Conservation (phyloP, 1,139 yeast species). For the Saccharomyces hybrid region DNA sequence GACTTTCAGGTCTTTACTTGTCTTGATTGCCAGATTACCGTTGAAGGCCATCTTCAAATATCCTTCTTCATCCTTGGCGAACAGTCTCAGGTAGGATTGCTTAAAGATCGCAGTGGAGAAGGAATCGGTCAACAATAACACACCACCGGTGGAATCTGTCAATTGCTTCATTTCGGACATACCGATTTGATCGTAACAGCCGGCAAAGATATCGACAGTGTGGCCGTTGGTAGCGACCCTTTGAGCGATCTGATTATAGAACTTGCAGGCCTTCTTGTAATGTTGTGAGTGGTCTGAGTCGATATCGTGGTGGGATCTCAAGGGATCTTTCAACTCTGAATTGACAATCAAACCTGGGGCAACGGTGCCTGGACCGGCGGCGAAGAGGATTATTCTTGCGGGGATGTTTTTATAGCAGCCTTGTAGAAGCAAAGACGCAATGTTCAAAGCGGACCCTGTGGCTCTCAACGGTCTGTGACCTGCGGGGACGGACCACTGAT, state of each 20-base stretch:
- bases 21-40: constrained; percentile 77
- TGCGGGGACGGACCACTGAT: constrained; percentile 88
- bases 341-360: constrained; percentile 95
- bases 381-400: constrained; percentile 81
- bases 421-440: constrained; percentile 78
- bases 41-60: constrained; percentile 81
- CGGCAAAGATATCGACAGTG: constrained; percentile 89
- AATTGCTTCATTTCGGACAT: constrained; percentile 92
- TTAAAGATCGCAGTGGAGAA: constrained; percentile 95
- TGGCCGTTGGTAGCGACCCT: constrained; percentile 75
- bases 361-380: constrained; percentile 94
- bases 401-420: constrained; percentile 86
- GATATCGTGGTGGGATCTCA: constrained; percentile 94
- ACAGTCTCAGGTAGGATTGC: constrained; percentile 83
- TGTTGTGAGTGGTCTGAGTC: constrained; percentile 87
- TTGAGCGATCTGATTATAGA: constrained; percentile 70
- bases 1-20: constrained; percentile 81
- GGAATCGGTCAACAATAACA: constrained; percentile 82
- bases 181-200: constrained; percentile 97
- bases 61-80: constrained; percentile 80
- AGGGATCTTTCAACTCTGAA: constrained; percentile 86
- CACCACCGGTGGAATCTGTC: constrained; percentile 90
- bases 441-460: constrained; percentile 86
- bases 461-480: constrained; percentile 91
- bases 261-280: constrained; percentile 82